Evolutionary conservation across 2,329 filamentous ascomycete species (phyloP), one percentile per base, ranked within the genome.

Genomic region (Coniochaeta prunicola): DNA sequence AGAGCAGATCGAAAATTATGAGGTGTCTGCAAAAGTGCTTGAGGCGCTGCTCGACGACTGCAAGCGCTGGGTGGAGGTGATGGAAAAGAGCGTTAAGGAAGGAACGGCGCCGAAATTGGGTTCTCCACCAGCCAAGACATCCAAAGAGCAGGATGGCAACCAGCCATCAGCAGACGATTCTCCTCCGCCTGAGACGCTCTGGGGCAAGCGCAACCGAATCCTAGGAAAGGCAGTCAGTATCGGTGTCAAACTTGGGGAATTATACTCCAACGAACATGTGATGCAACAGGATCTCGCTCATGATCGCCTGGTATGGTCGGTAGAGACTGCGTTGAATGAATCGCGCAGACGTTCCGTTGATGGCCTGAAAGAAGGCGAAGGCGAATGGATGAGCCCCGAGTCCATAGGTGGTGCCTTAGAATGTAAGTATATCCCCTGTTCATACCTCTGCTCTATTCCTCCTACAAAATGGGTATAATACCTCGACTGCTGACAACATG

Each of bases 241-340:
- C 38, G 86, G 86, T 64, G 85, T 94, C 58, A 96, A 96, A 75
- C 80, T 97, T 7, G 92, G 89, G 33, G 88, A 92, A 66, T 76
- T 97, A 9, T 96, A 96, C 72, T 81, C 87, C 4, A 85, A 88
- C 60, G 84, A 90, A 58, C 87, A 92, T 68, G 83, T 96, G 13
- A 80, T 89, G 57, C 82, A 96, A 58, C 77, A 83, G 1, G 86
- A 92, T 36, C 82, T 84, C 59, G 91, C 91, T 0, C 90, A 96
- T 67, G 86, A 89, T 67, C 77, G 82, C 19, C 80, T 97, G 40
- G 79, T 90, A 1, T 92, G 90, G 82, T 90, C 91, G 0, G 89
- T 97, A 0, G 90, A 96, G 68, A 88, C 89, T 3, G 81, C 87
- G 1, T 72, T 97, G 59, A 85, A 82, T 62, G 94, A 97, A 72